Evolutionary conservation across 2,329 filamentous ascomycete genomes (phyloP).

Genomic region (Fusarium torulosum): DNA sequence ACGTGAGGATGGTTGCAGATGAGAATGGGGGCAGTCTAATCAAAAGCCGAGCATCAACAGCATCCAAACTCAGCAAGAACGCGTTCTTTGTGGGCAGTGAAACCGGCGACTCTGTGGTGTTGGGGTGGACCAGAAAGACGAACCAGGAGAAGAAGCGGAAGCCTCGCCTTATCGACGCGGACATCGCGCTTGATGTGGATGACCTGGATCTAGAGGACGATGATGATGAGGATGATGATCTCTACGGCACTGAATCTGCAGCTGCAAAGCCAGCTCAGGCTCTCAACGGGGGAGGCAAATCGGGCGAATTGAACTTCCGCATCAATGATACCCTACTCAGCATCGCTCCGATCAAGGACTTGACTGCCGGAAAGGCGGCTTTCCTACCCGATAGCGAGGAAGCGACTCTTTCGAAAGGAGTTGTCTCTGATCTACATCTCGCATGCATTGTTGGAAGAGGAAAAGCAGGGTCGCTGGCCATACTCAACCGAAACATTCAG

Average conservation of each 20-base stretch:
- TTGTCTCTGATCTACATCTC: constrained; percentile 69
- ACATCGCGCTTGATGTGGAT: constrained; percentile 63
- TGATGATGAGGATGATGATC: constrained; percentile 73
- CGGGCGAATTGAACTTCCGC: constrained; percentile 77
- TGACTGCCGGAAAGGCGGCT: constrained; percentile 74
- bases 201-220: constrained; percentile 70
- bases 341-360: constrained; percentile 81
- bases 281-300: constrained; percentile 59
- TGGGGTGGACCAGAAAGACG: constrained; percentile 82
- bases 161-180: constrained; percentile 68
- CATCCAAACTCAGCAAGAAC: constrained; percentile 75
- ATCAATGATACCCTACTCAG: constrained; percentile 82
- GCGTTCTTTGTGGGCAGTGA: constrained; percentile 89
- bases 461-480: constrained; percentile 76
- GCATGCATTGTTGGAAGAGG: constrained; percentile 73
- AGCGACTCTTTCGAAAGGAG: constrained; percentile 58
- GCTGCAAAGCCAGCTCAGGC: constrained; percentile 64
- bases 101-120: constrained; percentile 80
- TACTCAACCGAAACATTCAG: constrained; percentile 82
- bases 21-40: constrained; percentile 75
- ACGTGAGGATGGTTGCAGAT: constrained; percentile 72
- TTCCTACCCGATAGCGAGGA: constrained; percentile 61
- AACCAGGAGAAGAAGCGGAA: constrained; percentile 74
- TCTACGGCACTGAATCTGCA: constrained; percentile 73
- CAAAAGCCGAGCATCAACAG: constrained; percentile 73